A percentile compares a stretch with the other conserved stretches of the same genome.
Evolutionary conservation across 331 rosid genomes (phyloP).

Genomic region (Pyracantha coccinea): DNA sequence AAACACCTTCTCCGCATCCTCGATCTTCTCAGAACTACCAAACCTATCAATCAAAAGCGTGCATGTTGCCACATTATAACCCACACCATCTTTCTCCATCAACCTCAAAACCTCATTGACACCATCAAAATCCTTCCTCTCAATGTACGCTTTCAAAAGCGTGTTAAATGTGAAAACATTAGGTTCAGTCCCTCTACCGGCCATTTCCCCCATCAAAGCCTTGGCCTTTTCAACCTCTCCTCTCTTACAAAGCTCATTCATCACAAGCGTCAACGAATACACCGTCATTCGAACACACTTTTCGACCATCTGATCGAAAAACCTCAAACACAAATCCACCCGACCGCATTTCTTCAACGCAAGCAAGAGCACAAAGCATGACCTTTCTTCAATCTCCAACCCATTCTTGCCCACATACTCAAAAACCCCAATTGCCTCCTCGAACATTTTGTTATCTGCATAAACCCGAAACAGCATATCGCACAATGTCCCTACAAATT

Average conservation of each 20-base stretch:
- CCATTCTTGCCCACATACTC: conserved; percentile 34
- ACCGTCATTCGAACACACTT: conserved; percentile 43
- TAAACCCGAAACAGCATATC: conserved; percentile 74
- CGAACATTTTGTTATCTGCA: conserved; percentile 43
- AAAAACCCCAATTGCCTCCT: conserved; percentile 48
- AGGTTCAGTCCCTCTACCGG: conserved; percentile 34
- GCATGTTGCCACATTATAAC: conserved; percentile 38
- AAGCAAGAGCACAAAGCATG: conserved; percentile 64
- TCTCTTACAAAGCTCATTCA: conserved; percentile 52
- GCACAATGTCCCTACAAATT: conserved; percentile 40
- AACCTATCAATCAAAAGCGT: conserved; percentile 55
- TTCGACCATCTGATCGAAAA: conserved; percentile 57
- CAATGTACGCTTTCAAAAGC: conserved; percentile 41
- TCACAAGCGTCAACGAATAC: conserved; percentile 54
- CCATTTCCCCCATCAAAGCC: conserved; percentile 49
- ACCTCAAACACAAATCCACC: conserved; percentile 29
- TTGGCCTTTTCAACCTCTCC: conserved; percentile 53
- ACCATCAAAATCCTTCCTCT: conserved; percentile 36
- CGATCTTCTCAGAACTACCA: conserved; percentile 35
- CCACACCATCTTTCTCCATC: conserved; percentile 50
- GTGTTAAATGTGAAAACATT: conserved; percentile 60
- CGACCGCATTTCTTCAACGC: conserved; percentile 45
- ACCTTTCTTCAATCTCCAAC: conserved; percentile 61
- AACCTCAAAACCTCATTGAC: conserved; percentile 40
- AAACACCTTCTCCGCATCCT: conserved; percentile 46